phyloP scores from a whole-genome alignment of 2,329 filamentous ascomycete species.

The Chaetomiaceae sp. region DNA sequence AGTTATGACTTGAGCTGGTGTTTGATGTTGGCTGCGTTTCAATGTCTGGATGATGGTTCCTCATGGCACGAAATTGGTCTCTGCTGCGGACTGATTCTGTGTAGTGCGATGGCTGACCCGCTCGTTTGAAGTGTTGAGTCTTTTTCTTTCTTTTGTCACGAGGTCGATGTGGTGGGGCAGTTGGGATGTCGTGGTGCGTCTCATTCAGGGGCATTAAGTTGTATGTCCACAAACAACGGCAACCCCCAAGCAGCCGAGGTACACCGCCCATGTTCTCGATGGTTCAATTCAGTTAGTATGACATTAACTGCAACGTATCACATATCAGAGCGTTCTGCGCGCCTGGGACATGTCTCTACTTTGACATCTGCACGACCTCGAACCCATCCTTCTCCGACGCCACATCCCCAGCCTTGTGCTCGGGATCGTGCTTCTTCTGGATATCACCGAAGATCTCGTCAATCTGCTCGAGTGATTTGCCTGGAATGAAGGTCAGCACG shows the following conservation, averaged over 20 bases:
- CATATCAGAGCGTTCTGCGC: no score
- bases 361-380: neutral
- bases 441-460: slow-evolving; percentile 39
- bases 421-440: slow-evolving; percentile 17
- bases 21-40: neutral
- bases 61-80: neutral
- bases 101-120: no score
- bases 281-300: no score
- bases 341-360: neutral
- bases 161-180: no score
- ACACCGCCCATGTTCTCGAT: no score
- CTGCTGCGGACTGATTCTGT: neutral
- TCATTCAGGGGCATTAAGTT: no score
- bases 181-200: no score
- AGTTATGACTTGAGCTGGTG: no score
- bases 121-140: neutral
- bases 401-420: neutral
- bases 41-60: neutral
- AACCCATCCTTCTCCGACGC: neutral
- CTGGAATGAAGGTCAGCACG: slow-evolving; percentile 16
- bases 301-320: neutral
- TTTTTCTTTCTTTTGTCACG: neutral
- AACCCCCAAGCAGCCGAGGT: no score
- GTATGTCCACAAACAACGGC: no score
- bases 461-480: slow-evolving; percentile 38